Evolutionary conservation across 139 green algal species (phyloP), one percentile per base, ranked within the genome.

Genomic region (Tetradesmus obliquus): DNA sequence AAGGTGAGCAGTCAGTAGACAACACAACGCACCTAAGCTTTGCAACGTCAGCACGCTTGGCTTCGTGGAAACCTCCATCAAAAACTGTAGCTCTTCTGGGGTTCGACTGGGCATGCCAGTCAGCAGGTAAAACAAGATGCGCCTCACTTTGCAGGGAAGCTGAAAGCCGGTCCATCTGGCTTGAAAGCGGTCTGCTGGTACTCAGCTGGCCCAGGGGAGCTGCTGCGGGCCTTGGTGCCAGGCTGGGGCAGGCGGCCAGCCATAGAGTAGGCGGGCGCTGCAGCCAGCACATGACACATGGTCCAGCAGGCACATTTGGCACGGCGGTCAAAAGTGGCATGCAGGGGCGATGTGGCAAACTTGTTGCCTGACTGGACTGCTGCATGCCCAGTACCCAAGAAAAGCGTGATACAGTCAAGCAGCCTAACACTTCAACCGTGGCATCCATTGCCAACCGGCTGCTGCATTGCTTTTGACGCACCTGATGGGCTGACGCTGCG

Each of bases 211-310:
- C 84, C 84, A 15, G 84, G 84, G 6, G 84, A 88, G 54, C 55
- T n/a, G 24, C 55, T 55, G 55, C 84, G 5, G 15, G 22, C 32
- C 20, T 24, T 24, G 22, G n/a, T 5, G 5, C 55, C 8, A 19
- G 74, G 7, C 15, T 88, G n/a, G 13, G 22, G 57, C 84, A 79
- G n/a, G 12, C 84, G 22, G n/a, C 84, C 84, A 76, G 20, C 84
- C 84, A 88, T 88, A 15, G 84, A 79, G 57, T 88, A 88, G 22
- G 84, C 84, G 22, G 84, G 84, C 5, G 55, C 84, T 88, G 84
- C 22, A 79, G 32, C 15, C 2, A 74, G 55, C 82, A 87, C 53
- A 62, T 85, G 53, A 62, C 7, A 7, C 57, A 62, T n/a, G n/a
- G n/a, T n/a, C n/a, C n/a, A n/a, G n/a, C n/a, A n/a, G n/a, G 57